Base-by-base conservation (phyloP, 2,329 filamentous ascomycete species). In the Zarea fungicola region DNA sequence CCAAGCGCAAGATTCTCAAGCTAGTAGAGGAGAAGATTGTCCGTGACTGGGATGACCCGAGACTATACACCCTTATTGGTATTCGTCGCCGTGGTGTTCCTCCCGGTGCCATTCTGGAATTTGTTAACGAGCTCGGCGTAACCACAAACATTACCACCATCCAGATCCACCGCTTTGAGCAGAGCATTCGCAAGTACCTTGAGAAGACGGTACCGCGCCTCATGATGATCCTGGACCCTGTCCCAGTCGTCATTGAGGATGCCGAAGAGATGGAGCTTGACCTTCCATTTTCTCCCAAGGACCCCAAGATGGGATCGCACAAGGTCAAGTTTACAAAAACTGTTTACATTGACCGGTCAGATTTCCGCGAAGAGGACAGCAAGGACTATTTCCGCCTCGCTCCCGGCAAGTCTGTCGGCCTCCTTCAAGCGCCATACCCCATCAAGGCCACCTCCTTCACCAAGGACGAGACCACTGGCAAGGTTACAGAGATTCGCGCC, bases 121-220 rank as follows among this genome's bases (percentile, higher is more conserved):
- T 96, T 59, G 83, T 96, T 51, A 89, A 89, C 57, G 90, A 96
- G 66, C 81, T 96, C 18, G 92, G 91, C 26, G 90, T 96, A 32
- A 95, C 91, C 1, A 95, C 90, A 29, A 78, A 84, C 32, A 80
- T 81, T 45, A 87, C 85, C 4, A 82, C 87, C 54, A 95, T 96
- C 58, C 83, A 92, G 64, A 84, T 89, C 40, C 70, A 77, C 49
- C 83, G 86, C n/a, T 89, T 97, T 53, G 92, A 97, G 61, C 83
- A 92, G 62, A 84, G 82, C 0, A 82, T 97, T 52, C 83, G 92
- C 19, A 83, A 83, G 55, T 95, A 96, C 64, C 83, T 97, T 13
- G 92, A 97, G 65, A 80, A 80, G 42, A 90, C 88, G 0, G 90
- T 96, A 0, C 91, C 92, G 2, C 84, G 92, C 22, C 76, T 96